These are phyloP conservation scores for Tylopilus intermedius DNA, from an alignment of 768 basidiomycete species.

Conservation along the genomic window DNA sequence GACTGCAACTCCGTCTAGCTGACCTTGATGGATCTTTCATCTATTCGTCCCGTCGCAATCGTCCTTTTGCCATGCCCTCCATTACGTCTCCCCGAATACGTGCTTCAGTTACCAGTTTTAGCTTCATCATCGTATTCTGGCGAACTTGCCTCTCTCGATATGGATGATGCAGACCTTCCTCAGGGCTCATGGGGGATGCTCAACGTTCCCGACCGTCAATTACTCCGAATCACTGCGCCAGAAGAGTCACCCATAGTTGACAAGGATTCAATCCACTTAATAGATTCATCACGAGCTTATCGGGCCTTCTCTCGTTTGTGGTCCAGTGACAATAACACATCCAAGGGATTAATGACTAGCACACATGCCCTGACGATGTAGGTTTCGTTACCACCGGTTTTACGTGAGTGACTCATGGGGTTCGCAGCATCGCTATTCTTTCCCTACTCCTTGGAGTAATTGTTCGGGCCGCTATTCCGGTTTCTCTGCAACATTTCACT, in stretches of 20 bases:
- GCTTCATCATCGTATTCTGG: conserved; percentile 20
- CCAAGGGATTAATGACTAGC: conserved; percentile 41
- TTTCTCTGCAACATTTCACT: conserved; percentile 20
- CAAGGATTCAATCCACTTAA: conserved; percentile 38
- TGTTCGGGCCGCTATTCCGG: conserved; percentile 24
- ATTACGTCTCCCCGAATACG: conserved; percentile 34
- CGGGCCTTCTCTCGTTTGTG: conserved; percentile 45
- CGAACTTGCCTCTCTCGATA: conserved; percentile 25
- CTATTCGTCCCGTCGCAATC: conserved; percentile 59
- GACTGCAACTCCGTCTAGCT: conserved; percentile 35
- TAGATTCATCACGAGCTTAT: conserved; percentile 40
- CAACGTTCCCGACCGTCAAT: conserved; percentile 37
- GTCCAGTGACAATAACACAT: conserved; percentile 28
- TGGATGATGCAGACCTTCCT: conserved; percentile 21
- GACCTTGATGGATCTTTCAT: conserved; percentile 33
- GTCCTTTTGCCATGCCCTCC: conserved; percentile 56
- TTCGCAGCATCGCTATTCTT: conserved; percentile 58
- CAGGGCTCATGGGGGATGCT: conserved; percentile 43
- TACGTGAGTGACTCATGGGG: conserved; percentile 9
- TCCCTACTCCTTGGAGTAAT: conserved; percentile 61
- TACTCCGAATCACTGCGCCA: conserved; percentile 35
- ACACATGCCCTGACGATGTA: conserved; percentile 64
- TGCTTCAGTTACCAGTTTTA: conserved; percentile 58
- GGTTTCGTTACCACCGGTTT: conserved; percentile 21
- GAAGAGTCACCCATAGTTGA: conserved; percentile 41